These are phyloP conservation scores for Hymenoscyphus scutula DNA, from an alignment of 2,329 filamentous ascomycete genomes.

Conservation along the genomic window DNA sequence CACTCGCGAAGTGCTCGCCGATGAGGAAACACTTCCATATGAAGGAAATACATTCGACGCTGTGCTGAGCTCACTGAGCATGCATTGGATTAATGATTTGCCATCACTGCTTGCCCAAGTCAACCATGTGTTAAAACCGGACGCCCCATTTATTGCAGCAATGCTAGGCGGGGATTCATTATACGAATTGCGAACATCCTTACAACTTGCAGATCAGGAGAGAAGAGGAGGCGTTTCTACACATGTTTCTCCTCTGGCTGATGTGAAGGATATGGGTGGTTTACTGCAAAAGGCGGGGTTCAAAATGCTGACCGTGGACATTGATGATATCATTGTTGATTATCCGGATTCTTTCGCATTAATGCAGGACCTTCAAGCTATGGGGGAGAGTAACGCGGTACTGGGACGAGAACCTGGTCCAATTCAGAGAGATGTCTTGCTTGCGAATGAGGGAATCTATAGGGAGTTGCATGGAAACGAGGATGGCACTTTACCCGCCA, in stretches of 20 bases:
- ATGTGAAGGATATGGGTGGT: conserved; percentile 87
- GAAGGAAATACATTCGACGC: conserved; percentile 78
- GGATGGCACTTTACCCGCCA: conserved; percentile 77
- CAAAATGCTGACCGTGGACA: conserved; percentile 92
- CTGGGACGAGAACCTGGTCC: conserved; percentile 77
- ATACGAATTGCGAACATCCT: conserved; percentile 86
- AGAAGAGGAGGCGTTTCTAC: conserved; percentile 87
- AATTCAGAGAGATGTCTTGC: conserved; percentile 76
- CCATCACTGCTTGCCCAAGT: conserved; percentile 81
- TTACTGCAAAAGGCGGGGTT: conserved; percentile 85
- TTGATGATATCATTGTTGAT: conserved; percentile 95
- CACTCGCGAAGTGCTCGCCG: conserved; percentile 69
- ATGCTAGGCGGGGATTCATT: conserved; percentile 96
- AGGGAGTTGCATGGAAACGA: conserved; percentile 80
- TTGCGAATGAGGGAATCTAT: conserved; percentile 89
- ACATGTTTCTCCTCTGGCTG: conserved; percentile 85
- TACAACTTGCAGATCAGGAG: conserved; percentile 91
- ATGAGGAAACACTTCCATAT: conserved; percentile 75
- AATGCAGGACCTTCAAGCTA: conserved; percentile 91
- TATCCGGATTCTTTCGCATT: conserved; percentile 87
- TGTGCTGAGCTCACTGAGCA: conserved; percentile 80
- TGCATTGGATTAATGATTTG: conserved; percentile 98
- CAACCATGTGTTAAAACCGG: conserved; percentile 83
- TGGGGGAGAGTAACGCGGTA: conserved; percentile 93
- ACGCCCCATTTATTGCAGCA: conserved; percentile 86